Evolutionary conservation across 192 early-diverging fungal species (phyloP), one percentile per base, ranked within the genome.

Genomic region (Endogone sp.): DNA sequence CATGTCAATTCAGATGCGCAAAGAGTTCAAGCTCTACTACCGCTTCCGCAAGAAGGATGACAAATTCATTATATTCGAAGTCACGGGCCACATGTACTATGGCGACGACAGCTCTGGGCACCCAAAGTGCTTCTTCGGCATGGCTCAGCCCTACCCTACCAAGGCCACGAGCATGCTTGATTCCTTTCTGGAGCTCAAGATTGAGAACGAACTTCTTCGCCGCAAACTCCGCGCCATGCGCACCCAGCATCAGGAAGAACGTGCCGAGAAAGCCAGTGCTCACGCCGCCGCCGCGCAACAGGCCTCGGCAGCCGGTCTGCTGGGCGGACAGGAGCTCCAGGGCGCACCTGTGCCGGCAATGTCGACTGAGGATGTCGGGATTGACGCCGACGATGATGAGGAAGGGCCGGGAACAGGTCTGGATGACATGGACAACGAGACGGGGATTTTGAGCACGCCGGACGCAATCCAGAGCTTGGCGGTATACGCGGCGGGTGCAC

Each of bases 131-230:
- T 81, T 81, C 63, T 79, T 79, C 68, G 76, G 75, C 27, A 78
- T 81, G 21, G 79, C 79, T 23, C 80, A 77, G 64, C 71, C 76
- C 2, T 74, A 81, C 8, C 81, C 81, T 0, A 75, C 73, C 23
- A 77, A 74, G 22, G 69, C 75, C 56, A 74, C 72, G 6, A 60
- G 67, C 16, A 68, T 82, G 67, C 61, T 82, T 6, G 81, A 82
- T 69, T 70, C 75, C 16, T 80, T 82, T 63, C 58, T 82, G 16
- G 81, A 82, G 64, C 63, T 82, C 3, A 82, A 82, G 64, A 60
- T 78, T 16, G 81, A 82, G 66, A 82, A 82, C 54, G 76, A 80
- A 65, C 70, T 73, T 62, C 59, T 82, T 20, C 26, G 63, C 29
- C 61, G 68, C 24, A 65, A 77, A 71, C 74, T 77, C 27, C 63